A percentile compares a stretch with the other conserved stretches of the same genome.
These are phyloP conservation scores for Colletotrichum lentis DNA, from an alignment of 2,329 filamentous ascomycete genomes.

Conservation along the genomic window DNA sequence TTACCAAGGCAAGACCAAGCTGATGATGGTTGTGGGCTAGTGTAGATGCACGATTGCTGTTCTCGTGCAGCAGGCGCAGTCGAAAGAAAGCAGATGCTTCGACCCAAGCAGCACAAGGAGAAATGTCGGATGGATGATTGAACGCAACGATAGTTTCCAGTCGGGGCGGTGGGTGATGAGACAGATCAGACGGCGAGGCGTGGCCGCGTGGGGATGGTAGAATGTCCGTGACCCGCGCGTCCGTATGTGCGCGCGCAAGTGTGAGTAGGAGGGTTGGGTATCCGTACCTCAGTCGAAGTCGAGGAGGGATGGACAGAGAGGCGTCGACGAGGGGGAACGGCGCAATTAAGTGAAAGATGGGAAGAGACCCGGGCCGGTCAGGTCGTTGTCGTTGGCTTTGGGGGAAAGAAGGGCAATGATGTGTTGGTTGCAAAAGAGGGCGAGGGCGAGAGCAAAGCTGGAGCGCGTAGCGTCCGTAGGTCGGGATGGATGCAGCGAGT, in stretches of 20 bases:
- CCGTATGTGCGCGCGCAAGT: constrained; percentile 1
- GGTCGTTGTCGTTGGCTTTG: not conserved
- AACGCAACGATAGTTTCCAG: constrained; percentile 25
- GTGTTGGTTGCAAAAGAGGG: not conserved
- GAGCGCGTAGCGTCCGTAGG: too few species aligned
- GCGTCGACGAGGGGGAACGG: constrained; percentile 12
- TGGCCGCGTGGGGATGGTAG: constrained; percentile 27
- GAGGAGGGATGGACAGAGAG: constrained; percentile 11
- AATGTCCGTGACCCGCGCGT: constrained; percentile 21
- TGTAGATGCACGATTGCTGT: constrained; percentile 21
- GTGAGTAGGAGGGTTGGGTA: not conserved
- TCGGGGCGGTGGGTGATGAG: constrained; percentile 15
- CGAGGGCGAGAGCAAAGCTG: not conserved
- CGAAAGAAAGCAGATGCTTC: constrained; percentile 10
- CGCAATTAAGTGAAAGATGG: constrained; percentile 26
- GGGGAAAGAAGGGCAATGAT: not conserved
- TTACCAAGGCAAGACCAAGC: constrained; percentile 18
- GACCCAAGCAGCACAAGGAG: constrained; percentile 12
- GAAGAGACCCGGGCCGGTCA: not conserved
- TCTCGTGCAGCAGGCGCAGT: constrained; percentile 17
- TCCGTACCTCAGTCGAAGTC: constrained; percentile 1
- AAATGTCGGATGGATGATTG: constrained; percentile 33
- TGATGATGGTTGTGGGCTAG: not conserved
- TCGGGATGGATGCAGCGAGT: not conserved
- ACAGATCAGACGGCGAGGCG: constrained; percentile 30